Conservation (phyloP, 495 filamentous ascomycete species). For the Oidiodendron maius region DNA sequence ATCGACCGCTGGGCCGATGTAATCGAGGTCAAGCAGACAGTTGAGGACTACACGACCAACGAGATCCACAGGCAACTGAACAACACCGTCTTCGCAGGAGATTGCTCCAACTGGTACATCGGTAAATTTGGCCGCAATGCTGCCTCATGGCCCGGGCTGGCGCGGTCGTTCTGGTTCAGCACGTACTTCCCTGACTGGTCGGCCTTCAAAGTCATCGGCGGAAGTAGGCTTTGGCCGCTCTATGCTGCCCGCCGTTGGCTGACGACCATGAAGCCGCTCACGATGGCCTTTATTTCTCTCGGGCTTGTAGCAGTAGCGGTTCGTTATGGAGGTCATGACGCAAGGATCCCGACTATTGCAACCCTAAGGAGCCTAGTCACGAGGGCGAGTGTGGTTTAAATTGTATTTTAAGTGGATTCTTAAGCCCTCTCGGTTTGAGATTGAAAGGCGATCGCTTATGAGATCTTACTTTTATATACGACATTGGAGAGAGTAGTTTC, state of each 20-base stretch:
- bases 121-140: slow-evolving; percentile 14
- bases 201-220: slow-evolving; percentile 12
- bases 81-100: slow-evolving; percentile 25
- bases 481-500: not conserved
- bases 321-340: not conserved
- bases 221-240: slow-evolving; percentile 15
- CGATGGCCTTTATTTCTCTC: not conserved
- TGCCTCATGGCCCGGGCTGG: slow-evolving; percentile 21
- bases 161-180: slow-evolving; percentile 20
- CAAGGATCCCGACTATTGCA: not conserved
- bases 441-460: no score
- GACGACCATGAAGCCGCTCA: not conserved
- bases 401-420: no score
- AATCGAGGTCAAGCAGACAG: slow-evolving; percentile 28
- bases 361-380: not conserved
- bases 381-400: not conserved
- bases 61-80: slow-evolving; percentile 22
- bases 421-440: no score
- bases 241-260: not conserved
- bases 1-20: slow-evolving; percentile 27
- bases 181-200: slow-evolving; percentile 15
- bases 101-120: slow-evolving; percentile 36
- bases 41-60: slow-evolving; percentile 25
- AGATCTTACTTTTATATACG: not conserved
- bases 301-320: not conserved